Percentiles rank a stretch among this genome's conserved stretches.
These are phyloP conservation scores for Lonicera japonica DNA, from an alignment of 129 eudicot genomes.

Conservation along the genomic window DNA sequence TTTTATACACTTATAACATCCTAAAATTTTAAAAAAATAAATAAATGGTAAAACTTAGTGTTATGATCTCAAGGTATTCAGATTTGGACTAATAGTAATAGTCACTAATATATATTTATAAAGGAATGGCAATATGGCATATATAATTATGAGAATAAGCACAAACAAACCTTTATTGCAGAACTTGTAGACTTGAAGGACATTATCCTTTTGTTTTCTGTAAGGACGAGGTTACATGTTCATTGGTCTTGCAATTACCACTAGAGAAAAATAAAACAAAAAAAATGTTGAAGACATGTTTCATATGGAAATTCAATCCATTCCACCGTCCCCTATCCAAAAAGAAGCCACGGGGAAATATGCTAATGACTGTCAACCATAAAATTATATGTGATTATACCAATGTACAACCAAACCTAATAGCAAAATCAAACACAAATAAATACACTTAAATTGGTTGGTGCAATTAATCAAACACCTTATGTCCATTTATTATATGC, in stretches of 20 bases:
- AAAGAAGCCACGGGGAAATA: background rate
- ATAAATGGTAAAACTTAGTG: background rate
- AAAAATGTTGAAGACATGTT: slow-evolving; percentile 5
- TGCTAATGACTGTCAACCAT: slow-evolving; percentile 4
- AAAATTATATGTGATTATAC: slow-evolving; percentile 31
- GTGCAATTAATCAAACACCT: too few species aligned
- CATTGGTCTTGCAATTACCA: slow-evolving; percentile 31
- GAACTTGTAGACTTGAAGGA: slow-evolving; percentile 42
- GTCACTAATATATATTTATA: too few species aligned
- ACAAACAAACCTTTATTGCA: slow-evolving; percentile 44
- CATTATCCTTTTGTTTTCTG: slow-evolving; percentile 38
- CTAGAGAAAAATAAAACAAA: slow-evolving; percentile 24
- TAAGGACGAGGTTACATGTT: slow-evolving; percentile 13
- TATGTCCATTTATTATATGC: too few species aligned
- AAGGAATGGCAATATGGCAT: background rate
- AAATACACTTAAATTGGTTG: too few species aligned
- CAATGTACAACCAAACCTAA: too few species aligned
- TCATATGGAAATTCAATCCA: background rate
- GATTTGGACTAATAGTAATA: too few species aligned
- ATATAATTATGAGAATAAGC: background rate
- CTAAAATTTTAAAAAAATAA: too few species aligned
- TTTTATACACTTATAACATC: too few species aligned
- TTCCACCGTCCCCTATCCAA: background rate
- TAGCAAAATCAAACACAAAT: too few species aligned
- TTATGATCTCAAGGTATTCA: background rate